Conservation (phyloP, 192 early-diverging fungal species). For the Piromyces finnis region DNA sequence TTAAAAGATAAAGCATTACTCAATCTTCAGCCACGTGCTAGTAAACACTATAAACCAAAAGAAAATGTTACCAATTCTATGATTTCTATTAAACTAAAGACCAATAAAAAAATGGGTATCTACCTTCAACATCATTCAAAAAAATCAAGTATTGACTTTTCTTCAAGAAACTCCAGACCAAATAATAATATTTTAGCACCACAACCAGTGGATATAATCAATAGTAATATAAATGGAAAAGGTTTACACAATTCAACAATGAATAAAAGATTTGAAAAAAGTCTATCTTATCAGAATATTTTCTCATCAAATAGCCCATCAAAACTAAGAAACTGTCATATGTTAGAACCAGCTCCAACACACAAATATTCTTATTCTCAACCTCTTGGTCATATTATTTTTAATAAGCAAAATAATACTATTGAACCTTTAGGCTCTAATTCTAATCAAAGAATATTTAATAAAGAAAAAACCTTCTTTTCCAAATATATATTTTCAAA, state of each 20-base stretch:
- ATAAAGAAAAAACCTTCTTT: background rate
- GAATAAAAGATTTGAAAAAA: background rate
- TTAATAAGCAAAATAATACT: background rate
- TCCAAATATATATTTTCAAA: background rate
- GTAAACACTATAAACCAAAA: background rate
- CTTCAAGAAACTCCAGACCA: background rate
- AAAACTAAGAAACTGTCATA: background rate
- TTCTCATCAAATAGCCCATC: background rate
- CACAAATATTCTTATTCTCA: background rate
- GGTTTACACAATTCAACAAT: background rate
- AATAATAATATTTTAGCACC: background rate
- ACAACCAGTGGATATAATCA: background rate
- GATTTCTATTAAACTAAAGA: background rate
- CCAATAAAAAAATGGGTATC: background rate
- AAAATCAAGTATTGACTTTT: background rate
- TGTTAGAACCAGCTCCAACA: background rate
- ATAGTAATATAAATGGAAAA: background rate
- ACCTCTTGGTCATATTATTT: background rate
- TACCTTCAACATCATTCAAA: background rate
- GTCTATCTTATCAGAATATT: background rate
- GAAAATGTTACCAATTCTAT: background rate
- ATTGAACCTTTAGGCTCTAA: background rate
- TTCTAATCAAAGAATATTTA: background rate
- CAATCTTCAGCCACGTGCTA: background rate
- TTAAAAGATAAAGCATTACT: background rate